phyloP scores from a whole-genome alignment of 2,329 filamentous ascomycete species.

The Cladosporium austrohemisphaericum region DNA sequence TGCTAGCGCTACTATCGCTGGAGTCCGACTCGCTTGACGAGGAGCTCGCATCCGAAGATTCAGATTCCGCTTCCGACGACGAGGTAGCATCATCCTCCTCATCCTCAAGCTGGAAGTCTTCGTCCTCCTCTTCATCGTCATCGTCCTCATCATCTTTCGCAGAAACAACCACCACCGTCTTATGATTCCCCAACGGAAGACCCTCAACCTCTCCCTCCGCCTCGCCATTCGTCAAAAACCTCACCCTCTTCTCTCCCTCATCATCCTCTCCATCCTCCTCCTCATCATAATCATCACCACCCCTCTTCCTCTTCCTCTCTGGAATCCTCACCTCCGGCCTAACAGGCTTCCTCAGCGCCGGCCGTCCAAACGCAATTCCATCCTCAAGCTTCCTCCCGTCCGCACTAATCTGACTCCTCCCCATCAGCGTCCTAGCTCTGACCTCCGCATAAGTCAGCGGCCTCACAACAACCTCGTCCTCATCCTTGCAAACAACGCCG shows the following conservation, averaged over 20 bases:
- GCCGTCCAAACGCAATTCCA: slow-evolving; percentile 74
- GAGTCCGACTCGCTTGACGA: slow-evolving; percentile 7
- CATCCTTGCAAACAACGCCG: slow-evolving; percentile 67
- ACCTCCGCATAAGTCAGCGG: slow-evolving; percentile 73
- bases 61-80: slow-evolving; percentile 6
- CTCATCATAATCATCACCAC: slow-evolving; percentile 31
- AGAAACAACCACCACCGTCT: slow-evolving; percentile 28
- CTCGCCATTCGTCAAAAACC: not conserved
- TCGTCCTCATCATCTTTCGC: slow-evolving; percentile 36
- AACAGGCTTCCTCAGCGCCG: slow-evolving; percentile 44
- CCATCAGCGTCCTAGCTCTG: slow-evolving; percentile 66
- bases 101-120: slow-evolving; percentile 21
- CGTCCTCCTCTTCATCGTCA: slow-evolving; percentile 21
- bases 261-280: slow-evolving; percentile 35
- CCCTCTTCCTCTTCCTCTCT: slow-evolving; percentile 30
- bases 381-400: slow-evolving; percentile 81
- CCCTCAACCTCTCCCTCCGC: not conserved
- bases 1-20: not conserved
- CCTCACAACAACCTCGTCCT: slow-evolving; percentile 80
- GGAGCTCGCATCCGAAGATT: not conserved
- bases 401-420: slow-evolving; percentile 73
- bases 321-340: slow-evolving; percentile 36
- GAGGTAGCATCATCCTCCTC: slow-evolving; percentile 17
- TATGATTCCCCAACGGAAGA: not conserved
- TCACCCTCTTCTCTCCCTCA: slow-evolving; percentile 10